Evolutionary conservation across 352 stramenopile genomes (phyloP).

Genomic region (Phytophthora pini): DNA sequence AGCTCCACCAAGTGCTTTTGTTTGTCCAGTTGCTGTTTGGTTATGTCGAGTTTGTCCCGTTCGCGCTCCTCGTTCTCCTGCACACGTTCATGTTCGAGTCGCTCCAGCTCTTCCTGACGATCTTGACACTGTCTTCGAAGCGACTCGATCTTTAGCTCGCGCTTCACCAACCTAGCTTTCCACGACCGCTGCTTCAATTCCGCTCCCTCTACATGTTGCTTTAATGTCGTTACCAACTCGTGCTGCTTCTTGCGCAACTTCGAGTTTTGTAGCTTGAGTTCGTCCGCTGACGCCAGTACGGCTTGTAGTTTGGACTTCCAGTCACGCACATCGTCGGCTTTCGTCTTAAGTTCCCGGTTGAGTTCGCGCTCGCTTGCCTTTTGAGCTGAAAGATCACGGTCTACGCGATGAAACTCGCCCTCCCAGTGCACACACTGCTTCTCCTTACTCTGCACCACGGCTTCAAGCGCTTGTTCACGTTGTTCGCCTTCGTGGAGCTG

Average conservation of each 20-base stretch:
- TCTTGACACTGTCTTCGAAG: conserved; percentile 41
- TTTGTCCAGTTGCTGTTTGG: conserved; percentile 43
- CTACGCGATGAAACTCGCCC: conserved; percentile 44
- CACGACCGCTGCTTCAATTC: conserved; percentile 27
- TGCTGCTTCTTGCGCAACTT: conserved; percentile 33
- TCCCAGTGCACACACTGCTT: conserved; percentile 63
- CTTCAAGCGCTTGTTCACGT: conserved; percentile 38
- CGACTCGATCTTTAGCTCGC: conserved; percentile 38
- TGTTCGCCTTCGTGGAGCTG: conserved; percentile 58
- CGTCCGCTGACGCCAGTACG: conserved; percentile 33
- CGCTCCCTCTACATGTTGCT: conserved; percentile 34
- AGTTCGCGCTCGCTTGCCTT: conserved; percentile 24
- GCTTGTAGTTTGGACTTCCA: conserved; percentile 60
- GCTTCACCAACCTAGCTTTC: conserved; percentile 41
- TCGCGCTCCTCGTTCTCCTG: conserved; percentile 29
- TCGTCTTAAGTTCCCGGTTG: conserved; percentile 19
- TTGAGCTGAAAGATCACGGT: conserved; percentile 34
- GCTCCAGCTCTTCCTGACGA: conserved; percentile 29
- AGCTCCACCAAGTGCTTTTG: conserved; percentile 37
- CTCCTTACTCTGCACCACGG: conserved; percentile 40
- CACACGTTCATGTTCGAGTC: conserved; percentile 24
- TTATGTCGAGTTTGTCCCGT: conserved; percentile 24
- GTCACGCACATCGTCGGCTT: conserved; percentile 36
- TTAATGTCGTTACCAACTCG: conserved; percentile 22
- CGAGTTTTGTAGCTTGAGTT: conserved; percentile 44